These are phyloP conservation scores for Penstemon barbatus DNA, from an alignment of 257 asterid genomes.

Conservation along the genomic window DNA sequence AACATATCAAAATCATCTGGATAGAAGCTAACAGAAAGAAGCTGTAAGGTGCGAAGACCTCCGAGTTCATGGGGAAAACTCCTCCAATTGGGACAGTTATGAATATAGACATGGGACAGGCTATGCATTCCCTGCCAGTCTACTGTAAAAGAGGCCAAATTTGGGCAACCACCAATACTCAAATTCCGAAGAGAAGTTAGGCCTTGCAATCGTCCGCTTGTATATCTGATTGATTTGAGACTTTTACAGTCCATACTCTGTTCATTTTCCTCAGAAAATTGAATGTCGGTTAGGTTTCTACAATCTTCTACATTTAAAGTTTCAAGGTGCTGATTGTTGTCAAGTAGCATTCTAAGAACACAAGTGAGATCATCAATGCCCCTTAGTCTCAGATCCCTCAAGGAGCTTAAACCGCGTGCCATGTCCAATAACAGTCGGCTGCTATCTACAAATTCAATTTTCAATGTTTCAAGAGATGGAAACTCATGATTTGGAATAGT, in stretches of 20 bases:
- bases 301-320: neutral
- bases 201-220: neutral
- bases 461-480: neutral
- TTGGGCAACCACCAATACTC: neutral
- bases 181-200: neutral
- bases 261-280: too few relatives aligned
- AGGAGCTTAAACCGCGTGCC: too few relatives aligned
- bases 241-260: too few relatives aligned
- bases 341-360: conserved; percentile 2
- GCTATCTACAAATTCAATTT: neutral
- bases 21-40: neutral
- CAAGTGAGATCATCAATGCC: neutral
- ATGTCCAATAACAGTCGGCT: neutral
- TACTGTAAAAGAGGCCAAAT: conserved; percentile 11
- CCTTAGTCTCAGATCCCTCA: neutral
- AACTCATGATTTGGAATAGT: neutral
- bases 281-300: neutral
- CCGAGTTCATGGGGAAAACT: neutral
- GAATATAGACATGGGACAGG: neutral
- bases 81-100: neutral
- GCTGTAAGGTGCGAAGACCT: neutral
- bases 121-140: too few relatives aligned
- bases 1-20: too few relatives aligned
- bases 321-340: neutral
- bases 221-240: too few relatives aligned